Evolutionary conservation across 805 yeast genomes (phyloP).

Genomic region (Candida ovalis): DNA sequence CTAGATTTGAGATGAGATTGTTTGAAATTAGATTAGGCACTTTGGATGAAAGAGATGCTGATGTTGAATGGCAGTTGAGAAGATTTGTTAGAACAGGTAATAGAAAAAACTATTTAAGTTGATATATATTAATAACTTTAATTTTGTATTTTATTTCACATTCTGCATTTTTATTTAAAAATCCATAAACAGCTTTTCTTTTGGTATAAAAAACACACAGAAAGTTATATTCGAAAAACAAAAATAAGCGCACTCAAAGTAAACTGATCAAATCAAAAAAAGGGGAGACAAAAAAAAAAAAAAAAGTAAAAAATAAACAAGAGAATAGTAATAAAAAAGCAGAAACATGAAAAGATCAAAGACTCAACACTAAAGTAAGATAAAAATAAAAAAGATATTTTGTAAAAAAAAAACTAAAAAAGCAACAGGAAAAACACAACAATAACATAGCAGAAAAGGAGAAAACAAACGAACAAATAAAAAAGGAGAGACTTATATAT

Average conservation of each 20-base stretch:
- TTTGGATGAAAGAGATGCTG: slow-evolving; percentile 92
- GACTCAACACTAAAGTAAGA: too few species aligned
- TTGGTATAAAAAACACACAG: not conserved
- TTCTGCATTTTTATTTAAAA: slow-evolving; percentile 29
- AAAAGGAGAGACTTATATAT: too few species aligned
- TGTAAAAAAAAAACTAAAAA: too few species aligned
- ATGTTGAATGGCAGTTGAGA: slow-evolving; percentile 94
- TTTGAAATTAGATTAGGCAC: slow-evolving; percentile 88
- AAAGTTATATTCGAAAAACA: slow-evolving; percentile 27
- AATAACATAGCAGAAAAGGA: too few species aligned
- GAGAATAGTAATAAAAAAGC: not conserved
- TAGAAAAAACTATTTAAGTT: slow-evolving; percentile 76
- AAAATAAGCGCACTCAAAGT: not conserved
- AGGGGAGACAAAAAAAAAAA: not conserved
- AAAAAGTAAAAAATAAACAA: not conserved
- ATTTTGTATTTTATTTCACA: slow-evolving; percentile 10
- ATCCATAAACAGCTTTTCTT: too few species aligned
- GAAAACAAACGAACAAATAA: too few species aligned
- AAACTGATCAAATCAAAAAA: not conserved
- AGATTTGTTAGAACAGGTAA: slow-evolving; percentile 94
- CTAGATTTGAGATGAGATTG: slow-evolving; percentile 95
- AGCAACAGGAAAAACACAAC: too few species aligned
- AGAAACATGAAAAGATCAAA: too few species aligned
- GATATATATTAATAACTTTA: slow-evolving; percentile 1
- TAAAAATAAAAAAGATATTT: too few species aligned